Evolutionary conservation across 2,329 filamentous ascomycete genomes (phyloP).

Genomic region (Trichoderma asperellum): DNA sequence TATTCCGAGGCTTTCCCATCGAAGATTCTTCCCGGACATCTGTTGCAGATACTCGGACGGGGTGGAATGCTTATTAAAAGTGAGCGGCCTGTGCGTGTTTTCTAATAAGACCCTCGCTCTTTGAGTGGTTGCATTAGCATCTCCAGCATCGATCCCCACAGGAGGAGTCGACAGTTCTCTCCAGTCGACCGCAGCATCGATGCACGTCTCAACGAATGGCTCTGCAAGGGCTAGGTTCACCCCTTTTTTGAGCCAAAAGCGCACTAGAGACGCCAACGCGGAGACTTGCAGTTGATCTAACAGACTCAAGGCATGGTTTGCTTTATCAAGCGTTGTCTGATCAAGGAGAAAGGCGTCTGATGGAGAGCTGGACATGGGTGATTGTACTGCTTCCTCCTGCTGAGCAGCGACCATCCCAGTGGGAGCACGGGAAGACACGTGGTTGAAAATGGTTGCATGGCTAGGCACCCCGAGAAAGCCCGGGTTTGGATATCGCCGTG

Average conservation of each 20-base stretch:
- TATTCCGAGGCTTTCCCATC: slow-evolving; percentile 21
- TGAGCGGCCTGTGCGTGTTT: slow-evolving; percentile 6
- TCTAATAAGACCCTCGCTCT: slow-evolving; percentile 11
- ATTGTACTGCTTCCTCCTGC: slow-evolving; percentile 1
- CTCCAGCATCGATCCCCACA: background rate
- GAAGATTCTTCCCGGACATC: slow-evolving; percentile 16
- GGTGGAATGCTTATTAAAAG: slow-evolving; percentile 6
- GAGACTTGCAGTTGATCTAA: slow-evolving; percentile 18
- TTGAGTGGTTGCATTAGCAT: background rate
- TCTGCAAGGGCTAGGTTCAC: slow-evolving; percentile 12
- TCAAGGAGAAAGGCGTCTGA: slow-evolving; percentile 17
- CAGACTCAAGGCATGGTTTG: slow-evolving; percentile 16
- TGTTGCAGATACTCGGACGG: slow-evolving; percentile 10
- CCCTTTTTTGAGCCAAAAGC: slow-evolving; percentile 25
- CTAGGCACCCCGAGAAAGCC: slow-evolving; percentile 21
- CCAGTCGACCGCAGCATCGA: slow-evolving; percentile 13
- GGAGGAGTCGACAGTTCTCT: slow-evolving; percentile 3
- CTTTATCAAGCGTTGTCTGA: slow-evolving; percentile 20
- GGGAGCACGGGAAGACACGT: slow-evolving; percentile 23
- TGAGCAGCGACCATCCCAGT: slow-evolving; percentile 2
- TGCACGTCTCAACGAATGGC: slow-evolving; percentile 14
- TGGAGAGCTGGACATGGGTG: slow-evolving; percentile 3
- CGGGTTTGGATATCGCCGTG: slow-evolving; percentile 19
- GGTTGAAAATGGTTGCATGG: slow-evolving; percentile 21
- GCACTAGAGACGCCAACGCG: slow-evolving; percentile 9